Percentiles rank a stretch among this genome's conserved stretches.
Conservation (phyloP, 495 filamentous ascomycete species). For the Penicillium dipodomyicola region DNA sequence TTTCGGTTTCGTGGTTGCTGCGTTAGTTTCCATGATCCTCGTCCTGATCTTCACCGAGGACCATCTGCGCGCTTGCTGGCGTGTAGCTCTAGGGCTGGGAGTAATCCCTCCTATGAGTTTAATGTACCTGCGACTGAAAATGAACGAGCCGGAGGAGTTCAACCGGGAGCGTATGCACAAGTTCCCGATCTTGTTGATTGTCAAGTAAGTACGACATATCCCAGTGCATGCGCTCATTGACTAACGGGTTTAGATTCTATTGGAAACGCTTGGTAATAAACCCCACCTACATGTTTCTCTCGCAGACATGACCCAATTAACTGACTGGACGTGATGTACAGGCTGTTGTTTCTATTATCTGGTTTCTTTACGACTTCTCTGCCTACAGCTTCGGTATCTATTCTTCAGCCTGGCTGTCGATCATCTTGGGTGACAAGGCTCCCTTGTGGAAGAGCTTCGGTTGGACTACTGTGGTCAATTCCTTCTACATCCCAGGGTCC, state of each 20-base stretch:
- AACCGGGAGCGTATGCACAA: slow-evolving; percentile 56
- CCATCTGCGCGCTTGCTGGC: slow-evolving; percentile 74
- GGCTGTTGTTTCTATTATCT: slow-evolving; percentile 70
- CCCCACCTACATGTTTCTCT: neutral
- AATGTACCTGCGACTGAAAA: slow-evolving; percentile 68
- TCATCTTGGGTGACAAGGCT: slow-evolving; percentile 56
- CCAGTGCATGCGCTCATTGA: neutral
- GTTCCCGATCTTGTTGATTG: slow-evolving; percentile 49
- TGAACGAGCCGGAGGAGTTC: slow-evolving; percentile 83
- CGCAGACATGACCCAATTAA: slow-evolving; percentile 13
- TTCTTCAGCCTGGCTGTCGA: slow-evolving; percentile 64
- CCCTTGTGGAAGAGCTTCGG: slow-evolving; percentile 74
- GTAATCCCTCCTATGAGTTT: slow-evolving; percentile 74
- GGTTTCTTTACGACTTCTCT: slow-evolving; percentile 91
- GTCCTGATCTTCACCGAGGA: slow-evolving; percentile 65
- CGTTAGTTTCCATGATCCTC: slow-evolving; percentile 71
- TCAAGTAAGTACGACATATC: slow-evolving; percentile 38
- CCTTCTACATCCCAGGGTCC: slow-evolving; percentile 84
- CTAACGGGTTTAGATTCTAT: slow-evolving; percentile 42
- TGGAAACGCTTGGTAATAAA: slow-evolving; percentile 45
- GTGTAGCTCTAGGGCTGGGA: slow-evolving; percentile 72
- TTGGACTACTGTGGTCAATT: slow-evolving; percentile 80
- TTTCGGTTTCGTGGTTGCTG: slow-evolving; percentile 70
- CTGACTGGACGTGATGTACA: slow-evolving; percentile 59
- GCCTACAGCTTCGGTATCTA: slow-evolving; percentile 80